Percentiles rank a stretch among this genome's conserved stretches.
phyloP scores from a whole-genome alignment of 1,139 yeast genomes.

The Kurtzmaniella quercitrusa region DNA sequence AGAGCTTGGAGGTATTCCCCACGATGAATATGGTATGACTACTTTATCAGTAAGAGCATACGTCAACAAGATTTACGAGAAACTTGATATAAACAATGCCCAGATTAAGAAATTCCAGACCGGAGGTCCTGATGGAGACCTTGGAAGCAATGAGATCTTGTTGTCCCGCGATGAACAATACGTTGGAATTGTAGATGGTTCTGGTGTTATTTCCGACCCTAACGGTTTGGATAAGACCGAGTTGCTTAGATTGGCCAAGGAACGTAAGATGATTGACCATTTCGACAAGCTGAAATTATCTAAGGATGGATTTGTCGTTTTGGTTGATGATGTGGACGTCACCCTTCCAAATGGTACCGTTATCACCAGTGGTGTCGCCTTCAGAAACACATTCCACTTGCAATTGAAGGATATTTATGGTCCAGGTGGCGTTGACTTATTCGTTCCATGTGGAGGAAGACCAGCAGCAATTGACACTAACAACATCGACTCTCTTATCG shows the following conservation, averaged over 20 bases:
- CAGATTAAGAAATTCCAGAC: slow-evolving; percentile 80
- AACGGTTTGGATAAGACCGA: slow-evolving; percentile 80
- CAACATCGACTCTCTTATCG: slow-evolving; percentile 71
- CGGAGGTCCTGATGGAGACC: slow-evolving; percentile 99
- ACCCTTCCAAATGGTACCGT: slow-evolving; percentile 71
- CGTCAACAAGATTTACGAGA: slow-evolving; percentile 84
- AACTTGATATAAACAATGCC: slow-evolving; percentile 55
- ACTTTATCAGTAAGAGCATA: slow-evolving; percentile 90
- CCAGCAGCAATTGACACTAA: slow-evolving; percentile 93
- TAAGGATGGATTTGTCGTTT: slow-evolving; percentile 70
- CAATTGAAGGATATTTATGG: slow-evolving; percentile 63
- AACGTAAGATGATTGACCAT: slow-evolving; percentile 69
- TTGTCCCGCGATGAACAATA: slow-evolving; percentile 78
- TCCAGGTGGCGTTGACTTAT: slow-evolving; percentile 60
- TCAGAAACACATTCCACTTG: slow-evolving; percentile 88
- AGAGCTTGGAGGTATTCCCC: slow-evolving; percentile 93
- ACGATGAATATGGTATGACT: slow-evolving; percentile 98
- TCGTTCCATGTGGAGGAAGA: slow-evolving; percentile 99
- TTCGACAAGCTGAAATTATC: slow-evolving; percentile 69
- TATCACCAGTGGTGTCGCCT: slow-evolving; percentile 82
- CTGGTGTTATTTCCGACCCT: slow-evolving; percentile 92
- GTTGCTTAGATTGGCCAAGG: slow-evolving; percentile 71
- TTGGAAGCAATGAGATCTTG: slow-evolving; percentile 92
- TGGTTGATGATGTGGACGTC: slow-evolving; percentile 82
- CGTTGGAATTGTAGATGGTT: slow-evolving; percentile 90